phyloP scores from a whole-genome alignment of 208 protist species.

The Leishmania lainsoni region DNA sequence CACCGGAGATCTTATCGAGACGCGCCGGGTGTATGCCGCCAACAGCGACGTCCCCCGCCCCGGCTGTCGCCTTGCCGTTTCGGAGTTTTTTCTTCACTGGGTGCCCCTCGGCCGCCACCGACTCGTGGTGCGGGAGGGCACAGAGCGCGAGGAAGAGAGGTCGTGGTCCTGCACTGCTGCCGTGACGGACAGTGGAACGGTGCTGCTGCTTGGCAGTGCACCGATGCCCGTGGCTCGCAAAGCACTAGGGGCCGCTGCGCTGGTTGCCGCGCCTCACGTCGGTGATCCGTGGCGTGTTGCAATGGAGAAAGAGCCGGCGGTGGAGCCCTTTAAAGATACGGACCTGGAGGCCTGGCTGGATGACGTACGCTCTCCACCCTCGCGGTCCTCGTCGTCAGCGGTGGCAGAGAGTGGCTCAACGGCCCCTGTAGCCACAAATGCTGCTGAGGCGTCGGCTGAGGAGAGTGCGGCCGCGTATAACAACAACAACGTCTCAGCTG shows the following conservation, averaged over 20 bases:
- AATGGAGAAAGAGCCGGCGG: neutral
- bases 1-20: slow-evolving; percentile 42
- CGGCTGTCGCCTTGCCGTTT: slow-evolving; percentile 20
- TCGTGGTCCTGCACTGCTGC: slow-evolving; percentile 47
- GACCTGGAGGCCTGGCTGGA: slow-evolving; percentile 55
- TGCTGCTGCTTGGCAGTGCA: slow-evolving; percentile 41
- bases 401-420: neutral
- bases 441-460: neutral
- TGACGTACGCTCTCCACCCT: slow-evolving; percentile 25
- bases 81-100: slow-evolving; percentile 51
- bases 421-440: neutral
- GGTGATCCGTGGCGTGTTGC: neutral
- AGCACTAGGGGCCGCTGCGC: neutral
- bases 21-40: slow-evolving; percentile 34
- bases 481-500: neutral
- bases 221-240: neutral
- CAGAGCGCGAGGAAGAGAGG: slow-evolving; percentile 1
- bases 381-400: neutral
- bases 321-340: slow-evolving; percentile 13
- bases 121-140: slow-evolving; percentile 17
- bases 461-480: neutral
- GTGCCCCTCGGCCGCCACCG: slow-evolving; percentile 47
- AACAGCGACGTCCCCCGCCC: slow-evolving; percentile 20
- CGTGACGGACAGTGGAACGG: slow-evolving; percentile 42
- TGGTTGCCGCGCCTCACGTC: neutral